phyloP scores from a whole-genome alignment of 2,329 filamentous ascomycete genomes.

The Cladophialophora yegresii region DNA sequence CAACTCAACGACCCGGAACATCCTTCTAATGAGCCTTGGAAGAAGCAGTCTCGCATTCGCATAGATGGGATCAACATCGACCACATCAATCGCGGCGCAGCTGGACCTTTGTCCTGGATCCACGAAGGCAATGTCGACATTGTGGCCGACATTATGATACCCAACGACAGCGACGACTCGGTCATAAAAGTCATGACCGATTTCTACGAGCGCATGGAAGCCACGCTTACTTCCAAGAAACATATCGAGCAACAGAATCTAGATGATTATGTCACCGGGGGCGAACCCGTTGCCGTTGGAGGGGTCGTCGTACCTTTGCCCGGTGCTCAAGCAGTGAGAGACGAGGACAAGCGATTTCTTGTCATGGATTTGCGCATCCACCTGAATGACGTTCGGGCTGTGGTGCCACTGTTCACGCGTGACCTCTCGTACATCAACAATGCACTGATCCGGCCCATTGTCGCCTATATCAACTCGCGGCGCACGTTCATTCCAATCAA shows the following conservation, averaged over 20 bases:
- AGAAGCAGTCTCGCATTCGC: slow-evolving; percentile 88
- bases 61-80: slow-evolving; percentile 95
- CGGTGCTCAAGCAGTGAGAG: slow-evolving; percentile 22
- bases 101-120: slow-evolving; percentile 96
- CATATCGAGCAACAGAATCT: slow-evolving; percentile 24
- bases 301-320: slow-evolving; percentile 11
- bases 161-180: slow-evolving; percentile 81
- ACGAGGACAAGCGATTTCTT: slow-evolving; percentile 73
- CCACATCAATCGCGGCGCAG: slow-evolving; percentile 88
- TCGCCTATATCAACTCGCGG: slow-evolving; percentile 96
- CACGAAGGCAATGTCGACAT: slow-evolving; percentile 97
- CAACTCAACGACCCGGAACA: slow-evolving; percentile 55
- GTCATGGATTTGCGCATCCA: slow-evolving; percentile 95
- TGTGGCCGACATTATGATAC: slow-evolving; percentile 92
- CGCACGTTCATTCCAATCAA: slow-evolving; percentile 93
- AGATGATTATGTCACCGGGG: neutral
- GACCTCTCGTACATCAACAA: slow-evolving; percentile 96
- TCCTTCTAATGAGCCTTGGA: slow-evolving; percentile 70
- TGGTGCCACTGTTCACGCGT: slow-evolving; percentile 86
- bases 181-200: slow-evolving; percentile 95
- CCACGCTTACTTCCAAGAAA: slow-evolving; percentile 43
- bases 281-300: slow-evolving; percentile 26
- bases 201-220: slow-evolving; percentile 94
- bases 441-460: slow-evolving; percentile 89
- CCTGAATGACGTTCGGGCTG: slow-evolving; percentile 89